phyloP scores from a whole-genome alignment of 2,329 filamentous ascomycete species.

The Biscogniauxia marginata region DNA sequence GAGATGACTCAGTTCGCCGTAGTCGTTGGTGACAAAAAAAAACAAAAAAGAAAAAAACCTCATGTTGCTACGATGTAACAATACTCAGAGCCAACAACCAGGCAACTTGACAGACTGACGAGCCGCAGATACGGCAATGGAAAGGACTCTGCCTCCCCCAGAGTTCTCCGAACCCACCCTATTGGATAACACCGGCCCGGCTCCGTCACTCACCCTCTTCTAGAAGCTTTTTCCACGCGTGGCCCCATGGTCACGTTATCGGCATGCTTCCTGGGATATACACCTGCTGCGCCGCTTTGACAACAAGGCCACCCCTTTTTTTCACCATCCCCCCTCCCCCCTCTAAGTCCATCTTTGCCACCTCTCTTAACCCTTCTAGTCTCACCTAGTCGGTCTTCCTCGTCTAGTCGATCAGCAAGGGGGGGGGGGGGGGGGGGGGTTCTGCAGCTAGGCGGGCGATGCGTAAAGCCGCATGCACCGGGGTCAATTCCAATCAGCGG shows the following conservation, averaged over 20 bases:
- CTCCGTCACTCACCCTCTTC: constrained; percentile 3
- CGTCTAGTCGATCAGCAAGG: background rate
- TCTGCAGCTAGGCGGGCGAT: background rate
- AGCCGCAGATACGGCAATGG: constrained; percentile 8
- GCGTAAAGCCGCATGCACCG: background rate
- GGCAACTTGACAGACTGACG: background rate
- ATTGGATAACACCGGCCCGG: constrained; percentile 9
- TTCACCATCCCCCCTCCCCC: constrained; percentile 4
- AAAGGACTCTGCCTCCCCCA: constrained; percentile 15
- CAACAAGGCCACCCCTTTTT: constrained; percentile 3
- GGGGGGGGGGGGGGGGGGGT: background rate
- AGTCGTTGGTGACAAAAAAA: background rate
- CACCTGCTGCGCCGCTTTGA: constrained; percentile 16
- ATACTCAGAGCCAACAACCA: background rate
- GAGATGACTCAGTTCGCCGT: too few relatives aligned
- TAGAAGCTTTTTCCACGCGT: background rate
- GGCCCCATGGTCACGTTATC: background rate
- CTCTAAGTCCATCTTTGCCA: background rate
- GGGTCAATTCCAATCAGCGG: constrained; percentile 3
- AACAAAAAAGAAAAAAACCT: too few relatives aligned
- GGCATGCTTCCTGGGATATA: constrained; percentile 2
- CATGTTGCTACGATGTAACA: background rate
- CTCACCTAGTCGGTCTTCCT: constrained; percentile 2
- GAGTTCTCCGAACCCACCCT: constrained; percentile 5
- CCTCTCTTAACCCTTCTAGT: background rate